Conservation (phyloP, 2,329 filamentous ascomycete species). For the Cercospora sesami region DNA sequence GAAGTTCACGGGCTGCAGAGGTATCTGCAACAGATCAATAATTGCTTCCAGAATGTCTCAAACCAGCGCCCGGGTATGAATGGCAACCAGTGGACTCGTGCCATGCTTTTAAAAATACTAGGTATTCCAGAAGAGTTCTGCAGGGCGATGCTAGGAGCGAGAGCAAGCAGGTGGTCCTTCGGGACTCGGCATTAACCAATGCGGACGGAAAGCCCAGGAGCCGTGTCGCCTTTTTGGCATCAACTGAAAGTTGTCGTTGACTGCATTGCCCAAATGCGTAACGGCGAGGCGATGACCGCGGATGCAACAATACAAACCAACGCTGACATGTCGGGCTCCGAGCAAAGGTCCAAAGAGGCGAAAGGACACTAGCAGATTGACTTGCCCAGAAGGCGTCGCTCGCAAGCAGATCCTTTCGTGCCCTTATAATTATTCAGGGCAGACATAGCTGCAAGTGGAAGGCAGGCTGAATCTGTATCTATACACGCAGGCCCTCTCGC, state of each 20-base stretch:
- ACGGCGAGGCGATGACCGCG: background rate
- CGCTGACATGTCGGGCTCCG: background rate
- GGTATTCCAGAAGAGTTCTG: background rate
- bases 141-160: background rate
- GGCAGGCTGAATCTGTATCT: background rate
- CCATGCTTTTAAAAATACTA: background rate
- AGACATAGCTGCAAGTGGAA: background rate
- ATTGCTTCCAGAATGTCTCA: background rate
- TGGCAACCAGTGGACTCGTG: background rate
- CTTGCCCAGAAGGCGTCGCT: background rate
- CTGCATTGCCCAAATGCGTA: background rate
- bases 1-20: background rate
- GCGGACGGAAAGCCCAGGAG: background rate
- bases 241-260: background rate
- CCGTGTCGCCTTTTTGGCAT: background rate
- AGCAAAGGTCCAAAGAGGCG: background rate
- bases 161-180: background rate
- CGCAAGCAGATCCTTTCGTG: background rate
- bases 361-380: background rate
- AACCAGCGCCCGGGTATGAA: background rate
- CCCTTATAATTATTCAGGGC: background rate
- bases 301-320: background rate
- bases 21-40: background rate
- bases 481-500: background rate
- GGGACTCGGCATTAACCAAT: background rate